Percentiles rank a stretch among this genome's conserved stretches.
phyloP scores from a whole-genome alignment of 108 stramenopile genomes.

The Nitzschia palea region DNA sequence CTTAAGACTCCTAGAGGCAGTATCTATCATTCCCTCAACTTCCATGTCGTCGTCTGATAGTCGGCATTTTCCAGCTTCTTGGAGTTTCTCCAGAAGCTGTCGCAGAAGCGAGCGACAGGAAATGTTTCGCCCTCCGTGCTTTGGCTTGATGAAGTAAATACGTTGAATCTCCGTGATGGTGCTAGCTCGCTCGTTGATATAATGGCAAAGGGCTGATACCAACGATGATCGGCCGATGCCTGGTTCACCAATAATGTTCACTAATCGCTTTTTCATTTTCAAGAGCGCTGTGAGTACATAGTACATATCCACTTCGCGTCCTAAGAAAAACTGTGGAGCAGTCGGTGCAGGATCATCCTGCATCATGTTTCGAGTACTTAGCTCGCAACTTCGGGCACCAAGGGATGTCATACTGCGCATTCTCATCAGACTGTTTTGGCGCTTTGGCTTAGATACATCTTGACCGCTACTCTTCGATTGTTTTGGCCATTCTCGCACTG shows the following conservation, averaged over 20 bases:
- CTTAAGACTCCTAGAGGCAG: conserved; percentile 41
- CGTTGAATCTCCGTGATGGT: conserved; percentile 49
- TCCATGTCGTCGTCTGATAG: conserved; percentile 38
- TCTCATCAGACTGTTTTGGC: conserved; percentile 10
- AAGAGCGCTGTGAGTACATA: conserved; percentile 55
- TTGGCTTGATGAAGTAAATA: conserved; percentile 62
- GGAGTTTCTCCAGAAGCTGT: conserved; percentile 48
- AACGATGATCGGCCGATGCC: conserved; percentile 81
- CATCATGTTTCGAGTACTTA: conserved; percentile 53
- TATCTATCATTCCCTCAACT: conserved; percentile 46
- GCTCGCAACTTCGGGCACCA: conserved; percentile 32
- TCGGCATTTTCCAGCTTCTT: conserved; percentile 32
- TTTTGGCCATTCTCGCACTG: conserved; percentile 61
- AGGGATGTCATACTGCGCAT: conserved; percentile 15
- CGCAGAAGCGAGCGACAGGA: conserved; percentile 34
- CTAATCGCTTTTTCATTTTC: conserved; percentile 54
- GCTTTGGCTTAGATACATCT: conserved; percentile 13
- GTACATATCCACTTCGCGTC: conserved; percentile 83
- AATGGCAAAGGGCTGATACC: conserved; percentile 69
- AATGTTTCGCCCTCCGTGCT: conserved; percentile 33
- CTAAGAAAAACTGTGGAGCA: conserved; percentile 82
- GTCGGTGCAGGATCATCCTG: conserved; percentile 69
- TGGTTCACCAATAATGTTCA: conserved; percentile 60
- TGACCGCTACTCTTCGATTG: conserved; percentile 11
- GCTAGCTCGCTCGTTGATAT: conserved; percentile 71